Base-by-base conservation (phyloP, 148 eudicot species). In the Mesembryanthemum crystallinum region DNA sequence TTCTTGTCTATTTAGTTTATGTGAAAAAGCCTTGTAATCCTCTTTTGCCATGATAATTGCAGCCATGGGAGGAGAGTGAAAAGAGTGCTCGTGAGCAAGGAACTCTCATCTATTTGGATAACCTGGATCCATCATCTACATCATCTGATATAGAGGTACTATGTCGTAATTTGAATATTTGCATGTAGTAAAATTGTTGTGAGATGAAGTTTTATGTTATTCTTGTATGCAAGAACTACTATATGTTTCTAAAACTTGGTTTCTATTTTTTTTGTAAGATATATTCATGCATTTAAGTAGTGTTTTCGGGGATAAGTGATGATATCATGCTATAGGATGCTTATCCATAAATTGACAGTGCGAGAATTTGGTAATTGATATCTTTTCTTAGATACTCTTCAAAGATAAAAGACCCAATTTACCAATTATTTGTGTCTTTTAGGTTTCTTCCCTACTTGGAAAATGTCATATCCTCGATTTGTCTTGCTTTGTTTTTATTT, bases 71-170 rank as follows among this genome's bases (percentile, higher is more conserved):
- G 73, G 76, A 81, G 63, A 83, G 69, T 52, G 21, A 84, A 55
- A 75, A 67, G 75, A 76, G 29, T 23, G 91, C 89, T 81, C 65
- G 72, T 59, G 85, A 89, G 65, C 33, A 64, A 77, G 78, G 81
- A 54, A 78, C 83, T 33, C 88, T 89, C 37, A 81, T 89, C 42
- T 80, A 79, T 62, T 39, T 89, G 29, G 79, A 80, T 57, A 89
- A 87, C 77, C 51, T 89, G 76, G 86, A 87, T 68, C 86, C 89
- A 12, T 83, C 85, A 18, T 83, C 71, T 76, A 78, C 88, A 29
- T 87, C 93, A 62, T 80, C 80, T 73, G 88, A 89, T 52, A 82
- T 87, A 30, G 76, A 87, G 91, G 93, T 89, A 82, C 25, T 27
- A 25, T 23, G 21, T 5, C 37, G 39, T 43, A 23, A 67, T 39